phyloP scores from a whole-genome alignment of 139 green algal species.

The Edaphochlamys debaryana region DNA sequence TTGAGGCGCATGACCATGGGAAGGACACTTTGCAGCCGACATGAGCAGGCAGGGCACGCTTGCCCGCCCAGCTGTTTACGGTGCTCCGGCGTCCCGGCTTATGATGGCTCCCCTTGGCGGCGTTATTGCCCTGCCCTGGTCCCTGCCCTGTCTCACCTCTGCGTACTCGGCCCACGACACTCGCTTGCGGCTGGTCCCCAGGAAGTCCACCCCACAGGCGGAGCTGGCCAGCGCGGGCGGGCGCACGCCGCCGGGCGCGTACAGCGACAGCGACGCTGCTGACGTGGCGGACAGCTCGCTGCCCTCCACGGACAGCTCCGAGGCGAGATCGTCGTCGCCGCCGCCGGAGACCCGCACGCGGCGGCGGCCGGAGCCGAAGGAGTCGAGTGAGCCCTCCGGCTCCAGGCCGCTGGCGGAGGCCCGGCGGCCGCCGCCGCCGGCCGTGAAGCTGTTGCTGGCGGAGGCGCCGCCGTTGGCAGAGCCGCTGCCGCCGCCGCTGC shows the following conservation, averaged over 20 bases:
- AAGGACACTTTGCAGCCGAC: too few species aligned
- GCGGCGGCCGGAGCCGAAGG: neutral
- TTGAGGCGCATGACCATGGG: neutral
- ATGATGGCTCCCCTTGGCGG: too few species aligned
- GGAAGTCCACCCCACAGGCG: neutral
- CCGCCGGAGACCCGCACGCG: constrained; percentile 20
- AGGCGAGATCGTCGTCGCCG: constrained; percentile 8
- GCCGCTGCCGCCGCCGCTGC: neutral
- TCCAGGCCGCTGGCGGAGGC: constrained; percentile 2
- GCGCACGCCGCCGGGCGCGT: constrained; percentile 41
- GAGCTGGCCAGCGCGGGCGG: constrained; percentile 23
- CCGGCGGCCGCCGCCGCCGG: too few species aligned
- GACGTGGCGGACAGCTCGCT: constrained; percentile 28
- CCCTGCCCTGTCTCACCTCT: too few species aligned
- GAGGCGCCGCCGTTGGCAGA: neutral
- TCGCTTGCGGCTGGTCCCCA: constrained; percentile 45
- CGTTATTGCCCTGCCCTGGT: too few species aligned
- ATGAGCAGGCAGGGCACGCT: too few species aligned
- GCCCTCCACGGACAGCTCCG: constrained; percentile 42
- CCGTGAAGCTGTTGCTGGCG: neutral
- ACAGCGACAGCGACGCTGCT: constrained; percentile 15
- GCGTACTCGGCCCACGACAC: constrained; percentile 53
- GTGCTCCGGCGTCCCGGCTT: too few species aligned
- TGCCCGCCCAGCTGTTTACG: too few species aligned
- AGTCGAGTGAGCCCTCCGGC: constrained; percentile 23